phyloP scores from a whole-genome alignment of 257 asterid species.

The Phtheirospermum japonicum region DNA sequence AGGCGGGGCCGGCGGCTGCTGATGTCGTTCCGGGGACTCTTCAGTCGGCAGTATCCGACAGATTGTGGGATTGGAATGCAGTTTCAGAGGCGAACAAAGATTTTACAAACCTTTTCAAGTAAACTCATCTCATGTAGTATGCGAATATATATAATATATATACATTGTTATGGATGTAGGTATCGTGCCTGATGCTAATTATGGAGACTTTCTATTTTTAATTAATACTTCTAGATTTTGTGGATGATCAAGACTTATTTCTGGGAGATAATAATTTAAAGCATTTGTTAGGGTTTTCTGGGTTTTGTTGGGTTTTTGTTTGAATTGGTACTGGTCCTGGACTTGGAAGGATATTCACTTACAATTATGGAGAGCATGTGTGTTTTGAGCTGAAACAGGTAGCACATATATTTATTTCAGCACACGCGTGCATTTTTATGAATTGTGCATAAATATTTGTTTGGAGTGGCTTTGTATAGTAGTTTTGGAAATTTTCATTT shows the following conservation, averaged over 20 bases:
- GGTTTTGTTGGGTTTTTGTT: background rate
- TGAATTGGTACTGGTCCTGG: too few species aligned
- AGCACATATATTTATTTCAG: too few species aligned
- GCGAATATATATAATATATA: too few species aligned
- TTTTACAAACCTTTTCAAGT: constrained; percentile 43
- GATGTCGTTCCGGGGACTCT: constrained; percentile 33
- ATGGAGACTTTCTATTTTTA: background rate
- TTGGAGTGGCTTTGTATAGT: too few species aligned
- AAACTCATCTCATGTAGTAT: constrained; percentile 4
- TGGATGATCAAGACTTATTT: constrained; percentile 7
- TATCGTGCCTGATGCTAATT: too few species aligned
- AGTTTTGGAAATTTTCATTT: too few species aligned
- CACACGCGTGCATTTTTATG: too few species aligned
- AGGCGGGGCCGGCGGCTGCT: background rate
- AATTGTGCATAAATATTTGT: too few species aligned
- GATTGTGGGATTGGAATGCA: constrained; percentile 81
- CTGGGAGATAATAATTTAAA: background rate
- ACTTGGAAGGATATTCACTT: too few species aligned
- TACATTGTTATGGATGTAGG: too few species aligned
- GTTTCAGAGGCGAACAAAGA: constrained; percentile 43
- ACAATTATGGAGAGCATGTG: too few species aligned
- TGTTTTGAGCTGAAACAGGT: too few species aligned
- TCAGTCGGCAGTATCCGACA: constrained; percentile 46
- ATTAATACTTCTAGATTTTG: background rate
- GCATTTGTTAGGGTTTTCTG: constrained; percentile 19